These are phyloP conservation scores for Hyphopichia khmerensis DNA, from an alignment of 1,139 yeast genomes.

Conservation along the genomic window DNA sequence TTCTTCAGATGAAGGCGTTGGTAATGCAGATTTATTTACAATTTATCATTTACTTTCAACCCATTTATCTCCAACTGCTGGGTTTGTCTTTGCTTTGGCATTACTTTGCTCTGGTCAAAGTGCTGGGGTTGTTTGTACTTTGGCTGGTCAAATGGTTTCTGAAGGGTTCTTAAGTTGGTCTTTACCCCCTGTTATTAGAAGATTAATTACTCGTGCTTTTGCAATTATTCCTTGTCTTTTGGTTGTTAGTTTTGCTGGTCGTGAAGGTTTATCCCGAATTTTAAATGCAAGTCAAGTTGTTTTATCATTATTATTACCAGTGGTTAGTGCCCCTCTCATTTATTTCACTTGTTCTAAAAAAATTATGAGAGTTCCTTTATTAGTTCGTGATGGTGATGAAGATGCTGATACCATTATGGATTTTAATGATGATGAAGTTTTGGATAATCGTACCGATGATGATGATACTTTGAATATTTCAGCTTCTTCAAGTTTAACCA, in stretches of 20 bases:
- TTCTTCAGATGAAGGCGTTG: slow-evolving; percentile 47
- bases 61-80: slow-evolving; percentile 88
- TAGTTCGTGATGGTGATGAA: slow-evolving; percentile 32
- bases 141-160: slow-evolving; percentile 95
- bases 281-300: slow-evolving; percentile 88
- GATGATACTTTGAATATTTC: background rate
- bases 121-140: slow-evolving; percentile 96
- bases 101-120: slow-evolving; percentile 94
- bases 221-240: slow-evolving; percentile 88
- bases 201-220: slow-evolving; percentile 77
- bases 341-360: slow-evolving; percentile 75
- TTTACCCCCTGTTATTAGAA: slow-evolving; percentile 80
- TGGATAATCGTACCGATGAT: background rate
- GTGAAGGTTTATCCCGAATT: slow-evolving; percentile 79
- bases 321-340: slow-evolving; percentile 86
- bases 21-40: slow-evolving; percentile 78
- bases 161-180: slow-evolving; percentile 91
- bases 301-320: slow-evolving; percentile 77
- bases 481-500: background rate
- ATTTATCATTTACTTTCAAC: slow-evolving; percentile 72
- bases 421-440: background rate
- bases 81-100: slow-evolving; percentile 88
- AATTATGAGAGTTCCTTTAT: slow-evolving; percentile 73
- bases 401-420: slow-evolving; percentile 20
- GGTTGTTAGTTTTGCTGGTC: slow-evolving; percentile 75